These are phyloP conservation scores for Phytopythium sindhum DNA, from an alignment of 352 stramenopile genomes.

Conservation along the genomic window DNA sequence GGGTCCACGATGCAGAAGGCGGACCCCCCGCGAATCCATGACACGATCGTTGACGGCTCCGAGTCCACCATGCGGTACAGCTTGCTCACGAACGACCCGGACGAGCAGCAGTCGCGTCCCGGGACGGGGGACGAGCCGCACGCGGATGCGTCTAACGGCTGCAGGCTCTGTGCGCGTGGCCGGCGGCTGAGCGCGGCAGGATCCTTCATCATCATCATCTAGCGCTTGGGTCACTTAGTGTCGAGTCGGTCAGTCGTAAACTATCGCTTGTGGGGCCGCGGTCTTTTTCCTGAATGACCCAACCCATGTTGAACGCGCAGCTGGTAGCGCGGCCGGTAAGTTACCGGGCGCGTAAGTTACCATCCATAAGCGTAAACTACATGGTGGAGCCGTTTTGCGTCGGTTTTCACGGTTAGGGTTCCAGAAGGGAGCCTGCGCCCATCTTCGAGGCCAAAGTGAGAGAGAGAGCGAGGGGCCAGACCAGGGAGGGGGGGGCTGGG, in stretches of 20 bases:
- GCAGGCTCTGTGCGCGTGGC: constrained; percentile 49
- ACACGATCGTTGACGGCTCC: constrained; percentile 75
- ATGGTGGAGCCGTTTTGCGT: background rate
- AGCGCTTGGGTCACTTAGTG: constrained; percentile 7
- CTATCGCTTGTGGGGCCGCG: constrained; percentile 14
- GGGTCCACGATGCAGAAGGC: constrained; percentile 90
- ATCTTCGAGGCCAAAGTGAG: constrained; percentile 3
- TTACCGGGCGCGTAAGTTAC: background rate
- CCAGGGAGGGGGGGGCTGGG: background rate
- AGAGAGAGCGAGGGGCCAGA: constrained; percentile 8
- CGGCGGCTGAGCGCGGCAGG: constrained; percentile 21
- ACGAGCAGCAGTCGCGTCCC: constrained; percentile 47
- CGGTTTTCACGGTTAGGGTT: background rate
- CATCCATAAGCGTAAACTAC: constrained; percentile 1
- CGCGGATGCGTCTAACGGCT: constrained; percentile 30
- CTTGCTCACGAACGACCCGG: constrained; percentile 84
- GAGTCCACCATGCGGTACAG: constrained; percentile 84
- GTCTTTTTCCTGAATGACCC: constrained; percentile 69
- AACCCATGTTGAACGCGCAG: constrained; percentile 28
- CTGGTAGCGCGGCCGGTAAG: constrained; percentile 10
- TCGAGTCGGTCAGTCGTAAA: background rate
- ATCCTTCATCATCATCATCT: constrained; percentile 28
- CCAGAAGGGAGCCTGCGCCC: background rate
- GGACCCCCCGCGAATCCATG: constrained; percentile 82
- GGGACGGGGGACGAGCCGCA: constrained; percentile 18